These are phyloP conservation scores for Phlebiopsis gigantea DNA, from an alignment of 768 basidiomycete species.

Conservation along the genomic window DNA sequence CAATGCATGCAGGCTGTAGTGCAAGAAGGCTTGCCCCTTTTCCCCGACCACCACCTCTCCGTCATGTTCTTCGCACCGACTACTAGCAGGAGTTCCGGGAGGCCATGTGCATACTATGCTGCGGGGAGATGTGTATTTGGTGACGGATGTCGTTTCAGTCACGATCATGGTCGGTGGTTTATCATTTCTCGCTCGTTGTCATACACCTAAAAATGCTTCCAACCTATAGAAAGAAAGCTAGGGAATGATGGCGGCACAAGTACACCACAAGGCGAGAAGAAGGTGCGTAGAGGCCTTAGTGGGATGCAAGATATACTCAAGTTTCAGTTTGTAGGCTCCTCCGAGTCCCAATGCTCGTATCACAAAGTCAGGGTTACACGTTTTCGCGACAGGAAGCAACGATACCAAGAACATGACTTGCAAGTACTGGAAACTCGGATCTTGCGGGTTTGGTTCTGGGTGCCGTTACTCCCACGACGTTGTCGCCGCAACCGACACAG, in stretches of 20 bases:
- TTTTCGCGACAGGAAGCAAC: not conserved
- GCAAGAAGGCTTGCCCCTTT: too few species aligned
- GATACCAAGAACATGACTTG: slow-evolving; percentile 3
- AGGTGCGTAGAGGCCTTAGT: not conserved
- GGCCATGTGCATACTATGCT: too few species aligned
- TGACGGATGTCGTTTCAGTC: not conserved
- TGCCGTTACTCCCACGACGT: not conserved
- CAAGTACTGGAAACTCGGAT: not conserved
- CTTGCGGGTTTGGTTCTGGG: slow-evolving; percentile 2
- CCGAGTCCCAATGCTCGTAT: not conserved
- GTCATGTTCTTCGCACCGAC: too few species aligned
- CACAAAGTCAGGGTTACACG: not conserved
- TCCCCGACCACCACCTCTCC: too few species aligned
- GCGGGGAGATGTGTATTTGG: not conserved
- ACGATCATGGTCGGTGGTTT: not conserved
- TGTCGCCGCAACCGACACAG: too few species aligned
- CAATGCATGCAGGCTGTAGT: too few species aligned
- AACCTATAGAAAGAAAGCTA: too few species aligned
- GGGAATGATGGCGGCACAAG: not conserved
- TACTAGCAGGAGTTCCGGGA: too few species aligned
- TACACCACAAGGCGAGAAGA: not conserved
- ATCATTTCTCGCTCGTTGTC: not conserved
- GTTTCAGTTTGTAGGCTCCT: not conserved
- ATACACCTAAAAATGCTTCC: too few species aligned
- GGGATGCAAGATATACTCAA: not conserved